Conservation (phyloP, 2,329 filamentous ascomycete genomes). For the Dactylellina parvicollis region DNA sequence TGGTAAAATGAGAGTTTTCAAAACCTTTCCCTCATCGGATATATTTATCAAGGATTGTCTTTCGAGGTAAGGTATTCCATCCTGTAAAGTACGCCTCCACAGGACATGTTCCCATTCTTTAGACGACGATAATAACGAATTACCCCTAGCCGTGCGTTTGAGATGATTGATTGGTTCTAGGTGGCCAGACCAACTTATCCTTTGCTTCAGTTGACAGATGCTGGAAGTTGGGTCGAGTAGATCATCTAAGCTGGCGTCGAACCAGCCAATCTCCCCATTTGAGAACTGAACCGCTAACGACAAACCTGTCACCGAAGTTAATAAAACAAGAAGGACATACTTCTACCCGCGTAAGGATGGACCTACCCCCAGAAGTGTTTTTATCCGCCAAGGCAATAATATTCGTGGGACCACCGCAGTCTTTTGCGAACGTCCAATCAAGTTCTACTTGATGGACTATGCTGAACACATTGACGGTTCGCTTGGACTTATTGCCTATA, state of each 20-base stretch:
- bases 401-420: conserved; percentile 39
- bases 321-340: neutral
- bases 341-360: neutral
- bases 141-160: conserved; percentile 82
- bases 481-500: conserved; percentile 75
- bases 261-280: conserved; percentile 83
- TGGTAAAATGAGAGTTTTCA: conserved; percentile 79
- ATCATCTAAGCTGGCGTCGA: conserved; percentile 79
- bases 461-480: conserved; percentile 79
- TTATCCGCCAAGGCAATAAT: conserved; percentile 30
- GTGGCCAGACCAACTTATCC: conserved; percentile 84
- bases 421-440: conserved; percentile 41
- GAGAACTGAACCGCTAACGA: conserved; percentile 81
- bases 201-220: conserved; percentile 63
- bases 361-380: conserved; percentile 22
- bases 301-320: conserved; percentile 49
- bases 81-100: conserved; percentile 68
- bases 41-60: conserved; percentile 69
- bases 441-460: conserved; percentile 73
- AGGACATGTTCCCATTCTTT: conserved; percentile 80
- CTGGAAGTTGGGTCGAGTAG: conserved; percentile 77
- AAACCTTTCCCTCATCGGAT: conserved; percentile 75
- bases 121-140: conserved; percentile 82
- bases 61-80: conserved; percentile 36
- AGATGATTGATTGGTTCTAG: conserved; percentile 83